phyloP scores from a whole-genome alignment of 1,139 yeast species.

The Neolecta irregularis region DNA sequence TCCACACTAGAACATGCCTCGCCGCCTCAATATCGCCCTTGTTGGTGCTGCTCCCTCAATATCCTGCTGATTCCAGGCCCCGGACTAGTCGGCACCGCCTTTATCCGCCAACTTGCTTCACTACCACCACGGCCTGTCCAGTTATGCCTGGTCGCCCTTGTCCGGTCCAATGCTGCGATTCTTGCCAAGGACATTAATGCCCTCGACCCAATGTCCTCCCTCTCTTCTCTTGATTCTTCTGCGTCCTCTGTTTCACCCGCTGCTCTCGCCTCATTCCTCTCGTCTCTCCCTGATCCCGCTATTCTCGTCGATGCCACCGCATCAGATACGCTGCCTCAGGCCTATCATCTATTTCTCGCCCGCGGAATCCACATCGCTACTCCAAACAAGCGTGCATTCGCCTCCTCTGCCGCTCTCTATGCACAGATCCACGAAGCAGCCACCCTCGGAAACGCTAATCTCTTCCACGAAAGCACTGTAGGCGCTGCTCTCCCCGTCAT shows the following conservation, averaged over 20 bases:
- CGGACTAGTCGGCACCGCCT: too few relatives aligned
- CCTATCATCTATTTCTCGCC: constrained; percentile 57
- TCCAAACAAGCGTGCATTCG: constrained; percentile 94
- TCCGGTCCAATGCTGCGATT: too few relatives aligned
- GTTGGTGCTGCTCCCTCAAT: too few relatives aligned
- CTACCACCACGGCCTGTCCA: too few relatives aligned
- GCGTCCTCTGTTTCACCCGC: constrained; percentile 42
- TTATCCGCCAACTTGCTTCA: too few relatives aligned
- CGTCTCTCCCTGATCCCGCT: constrained; percentile 54
- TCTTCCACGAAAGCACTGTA: constrained; percentile 96
- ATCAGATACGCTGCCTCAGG: constrained; percentile 54
- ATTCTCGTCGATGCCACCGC: constrained; percentile 91
- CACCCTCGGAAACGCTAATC: constrained; percentile 50
- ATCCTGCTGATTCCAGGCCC: too few relatives aligned
- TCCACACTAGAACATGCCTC: too few relatives aligned
- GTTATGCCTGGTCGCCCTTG: too few relatives aligned
- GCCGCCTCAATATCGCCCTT: too few relatives aligned
- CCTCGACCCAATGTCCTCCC: background rate
- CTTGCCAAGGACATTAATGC: too few relatives aligned
- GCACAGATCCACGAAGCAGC: constrained; percentile 43
- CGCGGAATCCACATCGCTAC: constrained; percentile 88
- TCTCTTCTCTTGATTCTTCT: background rate
- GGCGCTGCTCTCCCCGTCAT: constrained; percentile 96
- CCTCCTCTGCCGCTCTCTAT: constrained; percentile 67
- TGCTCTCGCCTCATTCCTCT: constrained; percentile 47